phyloP scores from a whole-genome alignment of 805 yeast species.

The Starmera dryadoides region DNA sequence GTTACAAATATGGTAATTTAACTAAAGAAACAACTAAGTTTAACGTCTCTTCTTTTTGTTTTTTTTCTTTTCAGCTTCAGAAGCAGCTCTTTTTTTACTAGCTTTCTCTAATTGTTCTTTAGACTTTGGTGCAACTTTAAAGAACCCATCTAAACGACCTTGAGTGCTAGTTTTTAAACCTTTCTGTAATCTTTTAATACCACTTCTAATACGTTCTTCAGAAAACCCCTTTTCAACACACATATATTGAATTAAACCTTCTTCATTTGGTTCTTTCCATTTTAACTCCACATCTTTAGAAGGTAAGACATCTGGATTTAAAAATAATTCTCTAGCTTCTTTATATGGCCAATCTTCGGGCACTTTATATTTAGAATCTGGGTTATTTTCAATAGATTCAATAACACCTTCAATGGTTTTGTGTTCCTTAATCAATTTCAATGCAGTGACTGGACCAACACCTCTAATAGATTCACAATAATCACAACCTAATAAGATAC shows the following conservation, averaged over 20 bases:
- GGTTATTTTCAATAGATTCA: constrained; percentile 42
- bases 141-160: constrained; percentile 89
- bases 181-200: constrained; percentile 79
- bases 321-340: constrained; percentile 79
- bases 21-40: no score
- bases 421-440: constrained; percentile 81
- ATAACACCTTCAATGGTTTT: constrained; percentile 75
- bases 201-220: constrained; percentile 85
- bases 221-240: constrained; percentile 85
- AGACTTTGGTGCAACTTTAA: constrained; percentile 57
- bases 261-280: constrained; percentile 86
- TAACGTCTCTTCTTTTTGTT: constrained; percentile 10
- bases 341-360: constrained; percentile 94
- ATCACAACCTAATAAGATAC: constrained; percentile 94
- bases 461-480: constrained; percentile 94
- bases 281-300: constrained; percentile 61
- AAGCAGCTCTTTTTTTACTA: constrained; percentile 27
- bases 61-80: constrained; percentile 18
- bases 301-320: constrained; percentile 70
- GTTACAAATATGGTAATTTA: no score
- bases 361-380: constrained; percentile 62
- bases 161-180: constrained; percentile 82
- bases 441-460: constrained; percentile 93
- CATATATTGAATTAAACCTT: constrained; percentile 75
- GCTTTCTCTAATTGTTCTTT: constrained; percentile 32